These are phyloP conservation scores for Physaria fendleri DNA, from an alignment of 345 rosid species.

Conservation along the genomic window DNA sequence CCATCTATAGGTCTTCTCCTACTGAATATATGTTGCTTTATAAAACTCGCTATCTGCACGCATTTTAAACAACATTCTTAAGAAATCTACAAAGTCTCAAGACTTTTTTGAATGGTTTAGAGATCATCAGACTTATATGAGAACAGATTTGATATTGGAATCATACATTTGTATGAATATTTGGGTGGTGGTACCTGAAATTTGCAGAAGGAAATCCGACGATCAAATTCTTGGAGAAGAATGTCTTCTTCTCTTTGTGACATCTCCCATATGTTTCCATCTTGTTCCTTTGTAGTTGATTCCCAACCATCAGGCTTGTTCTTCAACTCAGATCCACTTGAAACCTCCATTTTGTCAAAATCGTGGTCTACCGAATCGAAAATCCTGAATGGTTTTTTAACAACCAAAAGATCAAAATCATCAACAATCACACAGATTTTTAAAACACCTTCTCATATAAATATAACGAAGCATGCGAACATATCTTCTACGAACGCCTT, in stretches of 20 bases:
- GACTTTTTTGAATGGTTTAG: background rate
- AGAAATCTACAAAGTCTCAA: background rate
- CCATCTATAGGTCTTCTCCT: constrained; percentile 94
- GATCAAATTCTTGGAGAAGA: constrained; percentile 90
- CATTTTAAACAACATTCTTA: background rate
- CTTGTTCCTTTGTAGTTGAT: constrained; percentile 69
- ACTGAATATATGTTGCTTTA: constrained; percentile 90
- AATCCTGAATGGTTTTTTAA: constrained; percentile 42
- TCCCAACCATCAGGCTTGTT: constrained; percentile 98
- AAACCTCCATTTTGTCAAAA: constrained; percentile 46
- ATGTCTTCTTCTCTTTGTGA: constrained; percentile 96
- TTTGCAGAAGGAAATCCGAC: constrained; percentile 77
- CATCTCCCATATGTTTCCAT: constrained; percentile 93
- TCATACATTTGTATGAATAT: background rate
- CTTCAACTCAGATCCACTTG: constrained; percentile 58
- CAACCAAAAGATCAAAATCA: background rate
- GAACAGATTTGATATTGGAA: background rate
- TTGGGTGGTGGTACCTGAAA: constrained; percentile 51
- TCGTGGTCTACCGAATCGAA: constrained; percentile 64
- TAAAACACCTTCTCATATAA: background rate
- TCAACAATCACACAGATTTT: background rate
- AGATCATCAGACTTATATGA: background rate
- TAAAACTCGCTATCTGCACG: constrained; percentile 92
- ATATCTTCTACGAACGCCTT: constrained; percentile 82
- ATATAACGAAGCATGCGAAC: background rate